Base-by-base conservation (phyloP, 805 yeast genomes). In the Sporopachydermia quercuum region DNA sequence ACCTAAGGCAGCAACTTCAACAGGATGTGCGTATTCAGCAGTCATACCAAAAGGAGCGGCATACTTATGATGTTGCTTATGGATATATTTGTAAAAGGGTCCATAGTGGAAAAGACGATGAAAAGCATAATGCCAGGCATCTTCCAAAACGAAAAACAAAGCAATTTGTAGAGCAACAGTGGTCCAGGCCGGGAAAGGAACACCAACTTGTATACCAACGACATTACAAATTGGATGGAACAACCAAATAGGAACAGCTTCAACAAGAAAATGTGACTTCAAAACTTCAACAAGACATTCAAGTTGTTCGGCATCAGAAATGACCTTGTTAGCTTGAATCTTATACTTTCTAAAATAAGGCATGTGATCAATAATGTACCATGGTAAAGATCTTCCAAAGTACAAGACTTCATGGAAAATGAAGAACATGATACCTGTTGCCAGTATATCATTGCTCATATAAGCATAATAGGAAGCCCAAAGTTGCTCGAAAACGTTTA, bases 41-140 rank as follows among this genome's bases (percentile, higher is more conserved):
- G 97, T 78, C 43, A 89, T 65, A 33, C 98, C 98, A 55, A 89
- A 89, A 37, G 98, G 98, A 36, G 97, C 96, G 16, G 96, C 95
- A 58, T 87, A 89, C 60, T 87, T 78, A 65, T 89, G 98, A 62
- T 89, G 98, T 68, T 86, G 95, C 65, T 89, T 89, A 69, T 89
- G 98, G 51, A 89, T 84, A 59, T 78, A 74, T 65, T 82, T 85
- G 74, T 89, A 89, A 58, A 91, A 82, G 45, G 75, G 70, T 40
- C 94, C 94, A 57, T 76, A 73, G 60, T 89, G 98, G 60, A 89
- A 76, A 33, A 78, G 70, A 53, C 97, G 76, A 62, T 89, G 98
- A 57, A 81, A 78, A 81, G 91, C 81, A 68, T 89, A 89, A 62
- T 89, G 98, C 97, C 96, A 91, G 47, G 83, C 67, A 57, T 89